A percentile compares a stretch with the other conserved stretches of the same genome.
Conservation (phyloP, 2,329 filamentous ascomycete species). For the Zasmidium angulare region DNA sequence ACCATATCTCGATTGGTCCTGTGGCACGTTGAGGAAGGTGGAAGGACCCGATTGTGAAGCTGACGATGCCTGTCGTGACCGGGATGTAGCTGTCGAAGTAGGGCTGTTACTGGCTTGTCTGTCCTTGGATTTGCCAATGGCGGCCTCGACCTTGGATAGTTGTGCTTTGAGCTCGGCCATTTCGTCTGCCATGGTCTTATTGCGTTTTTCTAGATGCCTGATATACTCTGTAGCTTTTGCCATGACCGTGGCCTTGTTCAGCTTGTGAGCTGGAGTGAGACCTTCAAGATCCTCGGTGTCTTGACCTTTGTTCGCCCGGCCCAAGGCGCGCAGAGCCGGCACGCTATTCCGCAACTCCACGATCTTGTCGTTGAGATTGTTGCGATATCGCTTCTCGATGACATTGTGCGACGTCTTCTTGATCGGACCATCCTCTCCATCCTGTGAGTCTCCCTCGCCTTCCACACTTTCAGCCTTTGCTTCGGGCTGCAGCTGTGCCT, state of each 20-base stretch:
- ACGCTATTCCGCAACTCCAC: slow-evolving; percentile 88
- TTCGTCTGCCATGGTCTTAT: slow-evolving; percentile 77
- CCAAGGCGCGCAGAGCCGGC: slow-evolving; percentile 82
- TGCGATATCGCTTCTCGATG: slow-evolving; percentile 95
- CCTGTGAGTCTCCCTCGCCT: slow-evolving; percentile 44
- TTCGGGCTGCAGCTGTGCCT: slow-evolving; percentile 25
- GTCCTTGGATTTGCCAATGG: slow-evolving; percentile 52
- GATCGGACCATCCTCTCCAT: slow-evolving; percentile 44
- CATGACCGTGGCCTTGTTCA: slow-evolving; percentile 96
- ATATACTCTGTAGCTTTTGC: slow-evolving; percentile 98
- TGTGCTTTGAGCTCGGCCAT: slow-evolving; percentile 76
- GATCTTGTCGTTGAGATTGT: slow-evolving; percentile 96
- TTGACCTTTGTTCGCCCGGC: slow-evolving; percentile 59
- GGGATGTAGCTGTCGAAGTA: slow-evolving; percentile 16
- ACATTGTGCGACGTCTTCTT: slow-evolving; percentile 99
- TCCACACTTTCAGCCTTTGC: slow-evolving; percentile 35
- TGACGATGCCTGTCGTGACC: slow-evolving; percentile 29
- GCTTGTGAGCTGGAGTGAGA: slow-evolving; percentile 79
- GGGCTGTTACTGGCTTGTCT: slow-evolving; percentile 27
- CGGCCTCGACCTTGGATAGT: slow-evolving; percentile 64
- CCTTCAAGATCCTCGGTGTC: slow-evolving; percentile 72
- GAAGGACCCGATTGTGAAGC: slow-evolving; percentile 26
- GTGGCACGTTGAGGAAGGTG: slow-evolving; percentile 29
- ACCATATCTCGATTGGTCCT: slow-evolving; percentile 24
- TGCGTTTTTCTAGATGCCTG: slow-evolving; percentile 86